Evolutionary conservation across 306 rosid species (phyloP), one percentile per base, ranked within the genome.

Genomic region (Adenanthera pavonina): DNA sequence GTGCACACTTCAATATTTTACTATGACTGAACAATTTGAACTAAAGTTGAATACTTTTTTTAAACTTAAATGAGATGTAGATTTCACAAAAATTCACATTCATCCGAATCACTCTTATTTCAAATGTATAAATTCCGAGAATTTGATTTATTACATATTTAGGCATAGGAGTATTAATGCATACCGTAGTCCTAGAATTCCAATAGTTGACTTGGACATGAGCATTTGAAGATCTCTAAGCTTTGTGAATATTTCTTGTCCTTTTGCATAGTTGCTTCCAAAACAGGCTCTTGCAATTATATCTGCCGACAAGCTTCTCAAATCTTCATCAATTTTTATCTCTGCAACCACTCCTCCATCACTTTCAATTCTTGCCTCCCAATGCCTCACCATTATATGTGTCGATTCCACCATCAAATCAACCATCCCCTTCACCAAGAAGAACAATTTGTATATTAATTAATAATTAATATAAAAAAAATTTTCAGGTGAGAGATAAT

Each of bases 141-240:
- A 25, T 25, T 25, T 25, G 30, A 25, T 25, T 25, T 25, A 25
- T 2, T 38, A 38, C 2, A 38, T 41, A 43, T 9, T 5, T 8
- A 47, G 3, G 44, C 36, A 36, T 35, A 19, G 34, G 0, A n/a
- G 69, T 53, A 47, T 72, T 44, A 20, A 48, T 82, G 33, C 69
- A 76, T 83, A 91, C 97, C 92, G 82, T 54, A 17, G 72, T 38
- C 93, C 91, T 0, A 93, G 98, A 78, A 94, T 57, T 40, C 98
- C 94, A 43, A 62, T 14, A 40, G 47, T 14, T 10, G 48, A 41
- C 12, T 71, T 82, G 81, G 90, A 83, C 85, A 94, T 49, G 82
- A 85, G 12, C 16, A 40, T 68, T 84, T 88, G 91, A 74, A 25
- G 30, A 25, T 25, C 30, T 25, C 30, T 25, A 25, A 25, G 30